Conservation (phyloP, 768 basidiomycete species). For the Hericium alpestre region DNA sequence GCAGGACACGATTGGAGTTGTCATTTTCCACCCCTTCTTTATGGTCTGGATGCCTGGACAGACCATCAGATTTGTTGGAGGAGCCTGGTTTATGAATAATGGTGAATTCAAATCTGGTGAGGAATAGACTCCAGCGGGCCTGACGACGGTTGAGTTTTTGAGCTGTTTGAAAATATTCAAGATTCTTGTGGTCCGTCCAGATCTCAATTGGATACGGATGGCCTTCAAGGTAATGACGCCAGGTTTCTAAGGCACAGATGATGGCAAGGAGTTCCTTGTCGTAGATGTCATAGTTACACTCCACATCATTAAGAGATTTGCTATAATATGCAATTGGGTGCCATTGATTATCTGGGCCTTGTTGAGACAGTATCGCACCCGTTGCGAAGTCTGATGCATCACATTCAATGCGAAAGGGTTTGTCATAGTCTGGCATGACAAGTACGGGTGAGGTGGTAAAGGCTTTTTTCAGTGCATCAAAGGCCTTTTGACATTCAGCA, state of each 20-base stretch:
- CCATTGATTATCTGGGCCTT: too few relatives aligned
- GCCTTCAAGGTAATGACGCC: conserved; percentile 19
- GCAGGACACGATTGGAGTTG: too few relatives aligned
- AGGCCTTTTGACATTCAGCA: too few relatives aligned
- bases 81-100: too few relatives aligned
- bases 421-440: too few relatives aligned
- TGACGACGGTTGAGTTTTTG: conserved; percentile 21
- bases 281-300: too few relatives aligned
- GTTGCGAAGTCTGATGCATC: neutral
- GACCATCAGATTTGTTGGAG: conserved; percentile 11
- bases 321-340: too few relatives aligned
- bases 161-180: conserved; percentile 17
- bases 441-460: neutral
- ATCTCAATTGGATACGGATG: conserved; percentile 10
- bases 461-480: too few relatives aligned
- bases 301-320: too few relatives aligned
- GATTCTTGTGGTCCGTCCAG: conserved; percentile 22
- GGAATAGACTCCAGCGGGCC: too few relatives aligned
- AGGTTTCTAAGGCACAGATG: conserved; percentile 17
- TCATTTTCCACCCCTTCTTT: too few relatives aligned
- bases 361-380: neutral
- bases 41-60: conserved; percentile 13
- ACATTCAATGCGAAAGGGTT: neutral
- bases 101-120: too few relatives aligned
- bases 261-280: conserved; percentile 30